These are phyloP conservation scores for Pythium scleroteichum DNA, from an alignment of 352 stramenopile species.

Conservation along the genomic window DNA sequence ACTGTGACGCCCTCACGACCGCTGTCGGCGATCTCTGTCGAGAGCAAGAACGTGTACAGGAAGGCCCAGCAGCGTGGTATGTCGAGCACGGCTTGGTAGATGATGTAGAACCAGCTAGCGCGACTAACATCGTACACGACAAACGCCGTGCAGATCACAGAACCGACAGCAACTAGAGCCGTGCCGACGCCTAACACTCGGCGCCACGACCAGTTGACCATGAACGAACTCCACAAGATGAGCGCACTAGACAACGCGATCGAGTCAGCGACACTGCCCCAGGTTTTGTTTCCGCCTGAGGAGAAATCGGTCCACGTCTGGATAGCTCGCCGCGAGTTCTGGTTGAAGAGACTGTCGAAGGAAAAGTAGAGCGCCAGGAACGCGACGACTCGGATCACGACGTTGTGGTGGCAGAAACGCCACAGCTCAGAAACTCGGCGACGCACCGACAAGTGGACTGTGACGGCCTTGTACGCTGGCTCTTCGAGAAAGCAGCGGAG, in stretches of 20 bases:
- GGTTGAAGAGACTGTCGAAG: slow-evolving; percentile 41
- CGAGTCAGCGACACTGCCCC: slow-evolving; percentile 33
- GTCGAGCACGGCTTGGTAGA: slow-evolving; percentile 31
- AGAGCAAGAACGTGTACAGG: slow-evolving; percentile 41
- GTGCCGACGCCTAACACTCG: slow-evolving; percentile 32
- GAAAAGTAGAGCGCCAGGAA: slow-evolving; percentile 49
- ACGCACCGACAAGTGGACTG: slow-evolving; percentile 25
- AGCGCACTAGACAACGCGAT: slow-evolving; percentile 34
- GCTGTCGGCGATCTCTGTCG: slow-evolving; percentile 55
- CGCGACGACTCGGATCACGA: slow-evolving; percentile 49
- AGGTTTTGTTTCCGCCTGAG: slow-evolving; percentile 24
- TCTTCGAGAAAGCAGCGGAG: slow-evolving; percentile 43
- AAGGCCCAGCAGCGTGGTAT: slow-evolving; percentile 44
- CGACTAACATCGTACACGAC: slow-evolving; percentile 40
- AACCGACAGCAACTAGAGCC: slow-evolving; percentile 33
- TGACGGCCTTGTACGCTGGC: slow-evolving; percentile 1
- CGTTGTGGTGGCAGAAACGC: slow-evolving; percentile 53
- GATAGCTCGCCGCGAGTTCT: slow-evolving; percentile 34
- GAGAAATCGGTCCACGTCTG: slow-evolving; percentile 32
- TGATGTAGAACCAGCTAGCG: slow-evolving; percentile 44
- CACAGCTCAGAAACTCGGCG: slow-evolving; percentile 42
- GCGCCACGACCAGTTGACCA: slow-evolving; percentile 47
- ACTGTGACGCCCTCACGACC: slow-evolving; percentile 56
- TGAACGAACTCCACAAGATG: slow-evolving; percentile 40
- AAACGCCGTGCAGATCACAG: slow-evolving; percentile 32